A percentile compares a stretch with the other conserved stretches of the same genome.
These are phyloP conservation scores for Alnus rubra DNA, from an alignment of 306 rosid species.

Conservation along the genomic window DNA sequence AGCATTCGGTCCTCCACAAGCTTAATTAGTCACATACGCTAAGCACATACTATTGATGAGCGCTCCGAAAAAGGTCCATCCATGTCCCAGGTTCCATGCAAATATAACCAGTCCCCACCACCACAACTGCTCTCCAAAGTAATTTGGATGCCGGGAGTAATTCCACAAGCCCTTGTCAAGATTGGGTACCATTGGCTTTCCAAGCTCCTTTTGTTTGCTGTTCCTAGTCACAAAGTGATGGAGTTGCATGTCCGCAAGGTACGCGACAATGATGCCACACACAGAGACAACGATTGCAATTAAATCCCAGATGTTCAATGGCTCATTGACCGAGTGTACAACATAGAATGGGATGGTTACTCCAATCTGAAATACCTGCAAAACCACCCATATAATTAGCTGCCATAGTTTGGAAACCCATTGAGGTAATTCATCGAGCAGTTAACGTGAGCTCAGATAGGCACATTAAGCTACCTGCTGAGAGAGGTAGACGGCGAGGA, in stretches of 20 bases:
- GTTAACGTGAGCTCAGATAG: neutral
- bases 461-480: slow-evolving; percentile 62
- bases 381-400: slow-evolving; percentile 6
- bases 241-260: slow-evolving; percentile 81
- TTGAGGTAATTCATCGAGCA: slow-evolving; percentile 34
- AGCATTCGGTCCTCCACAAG: slow-evolving; percentile 86
- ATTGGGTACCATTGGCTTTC: slow-evolving; percentile 51
- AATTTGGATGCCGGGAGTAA: slow-evolving; percentile 82
- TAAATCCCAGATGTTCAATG: slow-evolving; percentile 65
- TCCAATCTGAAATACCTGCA: slow-evolving; percentile 73
- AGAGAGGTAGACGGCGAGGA: slow-evolving; percentile 73
- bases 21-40: slow-evolving; percentile 76
- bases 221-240: slow-evolving; percentile 60
- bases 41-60: slow-evolving; percentile 69
- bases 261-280: slow-evolving; percentile 71
- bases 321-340: slow-evolving; percentile 60
- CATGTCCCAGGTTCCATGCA: slow-evolving; percentile 71
- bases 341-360: slow-evolving; percentile 70
- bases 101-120: slow-evolving; percentile 90
- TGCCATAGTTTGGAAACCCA: slow-evolving; percentile 10
- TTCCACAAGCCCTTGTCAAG: slow-evolving; percentile 81
- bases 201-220: slow-evolving; percentile 50
- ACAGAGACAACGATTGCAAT: slow-evolving; percentile 52
- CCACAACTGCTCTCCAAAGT: slow-evolving; percentile 91
- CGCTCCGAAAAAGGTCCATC: slow-evolving; percentile 72